A percentile compares a stretch with the other conserved stretches of the same genome.
Evolutionary conservation across 441 rosid species (phyloP).

Genomic region (Erodium chrysanthum): DNA sequence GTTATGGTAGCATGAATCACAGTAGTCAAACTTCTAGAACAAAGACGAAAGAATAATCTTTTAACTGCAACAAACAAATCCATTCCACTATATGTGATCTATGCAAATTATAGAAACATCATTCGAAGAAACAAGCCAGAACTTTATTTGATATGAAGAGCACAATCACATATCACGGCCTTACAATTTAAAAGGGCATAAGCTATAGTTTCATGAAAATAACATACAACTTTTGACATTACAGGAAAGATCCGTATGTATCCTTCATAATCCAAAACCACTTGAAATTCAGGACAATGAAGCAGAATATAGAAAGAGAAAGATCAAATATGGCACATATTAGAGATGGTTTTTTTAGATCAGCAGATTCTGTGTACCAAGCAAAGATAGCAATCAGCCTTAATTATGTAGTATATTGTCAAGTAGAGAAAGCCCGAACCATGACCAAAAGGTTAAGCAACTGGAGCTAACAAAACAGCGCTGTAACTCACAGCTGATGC

Average conservation of each 20-base stretch:
- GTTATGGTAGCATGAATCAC: constrained; percentile 11
- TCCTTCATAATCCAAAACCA: background rate
- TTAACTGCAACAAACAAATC: constrained; percentile 6
- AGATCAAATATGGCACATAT: background rate
- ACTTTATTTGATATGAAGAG: background rate
- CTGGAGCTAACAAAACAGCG: background rate
- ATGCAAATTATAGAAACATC: background rate
- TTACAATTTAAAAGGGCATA: background rate
- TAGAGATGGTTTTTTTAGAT: background rate
- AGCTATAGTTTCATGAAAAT: background rate
- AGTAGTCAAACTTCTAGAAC: background rate
- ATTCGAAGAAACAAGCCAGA: background rate
- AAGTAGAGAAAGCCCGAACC: background rate
- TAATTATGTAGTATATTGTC: background rate
- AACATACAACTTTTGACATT: background rate
- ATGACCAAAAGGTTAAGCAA: background rate
- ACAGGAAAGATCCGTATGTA: background rate
- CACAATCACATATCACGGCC: background rate
- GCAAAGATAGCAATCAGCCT: no score
- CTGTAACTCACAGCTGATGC: background rate
- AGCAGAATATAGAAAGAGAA: background rate
- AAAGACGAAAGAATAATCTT: constrained; percentile 4
- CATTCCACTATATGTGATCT: background rate
- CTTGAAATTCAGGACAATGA: background rate
- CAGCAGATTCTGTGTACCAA: no score